Base-by-base conservation (phyloP, 495 filamentous ascomycete species). In the Evernia prunastri region DNA sequence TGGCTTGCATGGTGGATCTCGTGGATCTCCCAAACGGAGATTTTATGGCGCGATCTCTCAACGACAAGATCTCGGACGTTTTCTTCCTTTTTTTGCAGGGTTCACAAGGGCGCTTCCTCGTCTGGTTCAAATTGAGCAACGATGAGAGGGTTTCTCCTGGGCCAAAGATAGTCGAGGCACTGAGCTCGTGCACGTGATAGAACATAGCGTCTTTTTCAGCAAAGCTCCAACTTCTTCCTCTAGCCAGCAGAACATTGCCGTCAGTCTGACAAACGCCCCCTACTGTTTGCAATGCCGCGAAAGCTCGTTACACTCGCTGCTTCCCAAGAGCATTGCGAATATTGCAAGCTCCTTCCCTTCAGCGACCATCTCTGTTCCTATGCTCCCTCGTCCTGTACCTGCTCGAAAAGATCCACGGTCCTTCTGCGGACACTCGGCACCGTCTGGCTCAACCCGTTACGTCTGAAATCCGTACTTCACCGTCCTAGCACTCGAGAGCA, bases 351-450 rank as follows among this genome's bases (percentile, higher is more conserved):
- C 51, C 51, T 54, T 20, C 29, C 51, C 15, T 3, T 10, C 3
- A 3, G 29, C 51, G 51, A 33, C 51, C 29, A 33, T 33, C 29
- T 18, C 17, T 54, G 51, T 17, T 54, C 51, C 17, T 31, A 54
- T 33, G 51, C 51, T 33, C 51, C 51, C 29, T 54, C 29, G 51
- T 54, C 51, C 51, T 54, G 51, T 29, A 54, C 51, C 29, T 54
- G 51, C 29, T 54, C 51, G 29, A 54, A 54, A 29, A 13, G 51
- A 54, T 54, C 51, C 27, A 20, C 1, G 15, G 10, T 54, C 29
- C 51, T 54, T 54, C 7, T 54, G 51, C 29, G 51, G 9, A 54
- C 51, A 17, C 51, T 54, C 51, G 33, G 15, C 51, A 54, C 27
- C 51, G 17, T 54, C 29, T 20, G 17, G 15, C 13, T 20, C 27